Base-by-base conservation (phyloP, 2,329 filamentous ascomycete species). In the Talaromyces sp. region DNA sequence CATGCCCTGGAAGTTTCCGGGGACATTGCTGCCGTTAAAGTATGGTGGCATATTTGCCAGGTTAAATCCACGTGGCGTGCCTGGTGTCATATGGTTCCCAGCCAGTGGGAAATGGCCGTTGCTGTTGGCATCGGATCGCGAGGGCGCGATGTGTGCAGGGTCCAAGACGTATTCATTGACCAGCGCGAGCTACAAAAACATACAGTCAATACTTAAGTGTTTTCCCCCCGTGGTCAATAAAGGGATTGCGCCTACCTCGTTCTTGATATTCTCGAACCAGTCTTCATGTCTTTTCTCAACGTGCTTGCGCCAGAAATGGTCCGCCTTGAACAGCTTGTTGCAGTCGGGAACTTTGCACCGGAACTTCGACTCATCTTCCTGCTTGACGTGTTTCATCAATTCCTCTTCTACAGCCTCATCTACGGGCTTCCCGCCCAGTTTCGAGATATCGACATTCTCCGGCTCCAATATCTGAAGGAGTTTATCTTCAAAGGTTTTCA, bases 401-500 rank as follows among this genome's bases (percentile, higher is more conserved):
- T 99, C 94, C 46, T 96, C 92, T 64, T 92, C 87, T 7, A 97
- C 70, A 1, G 90, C 92, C 65, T 97, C 92, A 3, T 97, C 91
- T 0, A 91, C 79, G 1, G 89, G 85, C 71, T 91, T 92, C 19
- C 94, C 94, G 55, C 95, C 94, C 27, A 97, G 84, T 77, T 97
- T 97, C 73, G 87, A 87, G 48, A 97, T 80, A 70, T 97, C 92
- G 26, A 90, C 89, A 55, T 88, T 87, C 58, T 94, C 90, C 0
- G 94, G 94, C 66, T 97, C 93, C 14, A 99, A 82, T 53, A 97
- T 89, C 73, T 97, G 92, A 72, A 91, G 81, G 56, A 99, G 83
- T 78, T 99, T 99, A 71, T 99, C 94, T 72, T 99, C 94, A 69
- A 96, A 99, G 0, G 94, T 97, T 79, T 90, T 95, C 62, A 99